phyloP scores from a whole-genome alignment of 2,329 filamentous ascomycete genomes.

The Fonsecaea pugnacius region DNA sequence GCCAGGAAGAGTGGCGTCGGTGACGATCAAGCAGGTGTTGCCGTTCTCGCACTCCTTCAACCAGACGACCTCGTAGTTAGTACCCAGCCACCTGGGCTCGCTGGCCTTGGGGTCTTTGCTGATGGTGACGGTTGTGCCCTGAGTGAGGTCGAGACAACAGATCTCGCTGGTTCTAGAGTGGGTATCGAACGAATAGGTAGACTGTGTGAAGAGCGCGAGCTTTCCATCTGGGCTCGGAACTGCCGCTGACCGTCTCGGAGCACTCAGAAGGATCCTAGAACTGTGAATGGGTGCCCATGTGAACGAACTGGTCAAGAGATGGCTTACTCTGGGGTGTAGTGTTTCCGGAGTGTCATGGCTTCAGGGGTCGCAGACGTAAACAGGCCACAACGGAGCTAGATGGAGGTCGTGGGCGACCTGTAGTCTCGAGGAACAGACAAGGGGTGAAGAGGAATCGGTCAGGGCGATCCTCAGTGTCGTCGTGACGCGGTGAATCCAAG shows the following conservation, averaged over 20 bases:
- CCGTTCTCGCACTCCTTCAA: slow-evolving; percentile 51
- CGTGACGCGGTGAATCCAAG: neutral
- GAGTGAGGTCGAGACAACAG: slow-evolving; percentile 50
- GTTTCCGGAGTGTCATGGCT: slow-evolving; percentile 32
- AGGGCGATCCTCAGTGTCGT: neutral
- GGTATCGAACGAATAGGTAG: slow-evolving; percentile 56
- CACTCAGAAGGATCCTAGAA: slow-evolving; percentile 51
- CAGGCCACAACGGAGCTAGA: neutral
- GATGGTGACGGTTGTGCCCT: slow-evolving; percentile 47
- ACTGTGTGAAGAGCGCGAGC: slow-evolving; percentile 53
- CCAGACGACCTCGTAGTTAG: slow-evolving; percentile 52
- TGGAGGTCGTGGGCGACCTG: neutral
- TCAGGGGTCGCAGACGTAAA: neutral
- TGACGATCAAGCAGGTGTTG: slow-evolving; percentile 52
- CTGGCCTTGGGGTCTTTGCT: slow-evolving; percentile 52
- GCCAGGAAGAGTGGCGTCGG: slow-evolving; percentile 47
- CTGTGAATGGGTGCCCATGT: slow-evolving; percentile 9
- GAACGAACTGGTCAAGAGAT: slow-evolving; percentile 1
- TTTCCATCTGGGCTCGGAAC: slow-evolving; percentile 53
- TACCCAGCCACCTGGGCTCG: slow-evolving; percentile 54
- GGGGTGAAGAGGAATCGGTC: neutral
- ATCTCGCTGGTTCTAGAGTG: slow-evolving; percentile 54
- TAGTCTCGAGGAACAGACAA: neutral
- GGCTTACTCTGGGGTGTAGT: slow-evolving; percentile 33
- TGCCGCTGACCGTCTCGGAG: slow-evolving; percentile 52